A percentile compares a stretch with the other conserved stretches of the same genome.
Evolutionary conservation across 257 asterid genomes (phyloP).

Genomic region (Eustoma russellianum): DNA sequence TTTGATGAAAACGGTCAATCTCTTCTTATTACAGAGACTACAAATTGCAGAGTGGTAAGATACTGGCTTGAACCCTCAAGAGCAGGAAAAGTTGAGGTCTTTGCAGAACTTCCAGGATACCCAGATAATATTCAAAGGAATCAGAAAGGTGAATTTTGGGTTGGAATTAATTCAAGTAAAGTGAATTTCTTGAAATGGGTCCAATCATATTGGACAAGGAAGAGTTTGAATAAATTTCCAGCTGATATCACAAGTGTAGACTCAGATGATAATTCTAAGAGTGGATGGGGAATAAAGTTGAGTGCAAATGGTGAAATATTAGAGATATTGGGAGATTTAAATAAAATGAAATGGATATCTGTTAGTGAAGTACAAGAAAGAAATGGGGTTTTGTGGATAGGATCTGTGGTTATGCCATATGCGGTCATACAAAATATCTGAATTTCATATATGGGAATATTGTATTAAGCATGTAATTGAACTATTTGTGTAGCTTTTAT

Average conservation of each 20-base stretch:
- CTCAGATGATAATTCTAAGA: too few species aligned
- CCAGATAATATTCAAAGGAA: conserved; percentile 59
- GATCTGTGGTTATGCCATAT: conserved; percentile 41
- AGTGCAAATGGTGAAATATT: conserved; percentile 40
- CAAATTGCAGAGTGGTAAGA: conserved; percentile 35
- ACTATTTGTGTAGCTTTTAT: too few species aligned
- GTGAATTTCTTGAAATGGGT: conserved; percentile 22
- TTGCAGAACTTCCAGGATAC: conserved; percentile 39
- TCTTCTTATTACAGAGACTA: conserved; percentile 48
- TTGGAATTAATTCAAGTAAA: conserved; percentile 40
- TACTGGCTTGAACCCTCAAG: conserved; percentile 38
- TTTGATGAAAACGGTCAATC: conserved; percentile 21
- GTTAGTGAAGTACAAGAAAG: conserved; percentile 58
- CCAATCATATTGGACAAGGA: conserved; percentile 21
- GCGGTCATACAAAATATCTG: conserved; percentile 5
- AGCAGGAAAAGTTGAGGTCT: conserved; percentile 27
- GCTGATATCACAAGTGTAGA: conserved; percentile 10
- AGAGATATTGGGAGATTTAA: conserved; percentile 26
- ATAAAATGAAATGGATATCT: conserved; percentile 32
- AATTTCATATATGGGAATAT: too few species aligned
- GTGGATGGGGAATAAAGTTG: conserved; percentile 44
- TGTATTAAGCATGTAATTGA: too few species aligned
- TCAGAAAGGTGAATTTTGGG: conserved; percentile 60
- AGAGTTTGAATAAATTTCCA: conserved; percentile 5
- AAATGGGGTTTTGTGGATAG: conserved; percentile 53